phyloP scores from a whole-genome alignment of 192 early-diverging fungal genomes.

The Dimargaris cristalligena region DNA sequence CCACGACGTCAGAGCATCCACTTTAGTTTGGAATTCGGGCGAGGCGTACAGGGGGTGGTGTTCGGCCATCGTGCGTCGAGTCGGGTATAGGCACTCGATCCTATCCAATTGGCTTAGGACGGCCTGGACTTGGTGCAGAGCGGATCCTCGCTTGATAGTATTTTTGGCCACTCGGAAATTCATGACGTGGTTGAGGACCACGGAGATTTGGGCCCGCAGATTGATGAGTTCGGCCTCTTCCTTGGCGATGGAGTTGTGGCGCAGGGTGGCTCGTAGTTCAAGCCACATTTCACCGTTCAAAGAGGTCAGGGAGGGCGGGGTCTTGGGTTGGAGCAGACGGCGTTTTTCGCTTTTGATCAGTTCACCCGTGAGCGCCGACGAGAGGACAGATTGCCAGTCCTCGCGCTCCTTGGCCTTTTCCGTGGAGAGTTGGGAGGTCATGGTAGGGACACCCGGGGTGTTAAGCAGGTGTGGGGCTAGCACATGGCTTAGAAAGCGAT shows the following conservation, averaged over 20 bases:
- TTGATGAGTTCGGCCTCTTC: slow-evolving; percentile 53
- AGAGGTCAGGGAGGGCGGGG: slow-evolving; percentile 26
- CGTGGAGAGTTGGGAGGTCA: slow-evolving; percentile 12
- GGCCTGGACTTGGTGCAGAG: slow-evolving; percentile 44
- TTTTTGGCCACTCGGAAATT: slow-evolving; percentile 36
- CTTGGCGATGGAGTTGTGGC: slow-evolving; percentile 37
- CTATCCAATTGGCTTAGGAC: slow-evolving; percentile 60
- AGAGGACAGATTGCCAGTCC: slow-evolving; percentile 76
- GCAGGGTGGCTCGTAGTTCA: slow-evolving; percentile 44
- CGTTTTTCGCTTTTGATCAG: slow-evolving; percentile 71
- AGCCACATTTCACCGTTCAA: slow-evolving; percentile 53
- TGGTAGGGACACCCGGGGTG: neutral
- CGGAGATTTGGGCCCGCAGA: slow-evolving; percentile 37
- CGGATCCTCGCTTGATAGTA: slow-evolving; percentile 14
- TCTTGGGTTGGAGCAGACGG: slow-evolving; percentile 30
- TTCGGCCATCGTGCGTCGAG: slow-evolving; percentile 34
- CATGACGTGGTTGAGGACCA: slow-evolving; percentile 38
- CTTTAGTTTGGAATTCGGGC: slow-evolving; percentile 40
- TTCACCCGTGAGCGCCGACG: slow-evolving; percentile 63
- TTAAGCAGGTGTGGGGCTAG: neutral
- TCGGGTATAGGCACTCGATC: slow-evolving; percentile 63
- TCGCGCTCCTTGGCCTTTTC: slow-evolving; percentile 45
- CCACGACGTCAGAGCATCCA: slow-evolving; percentile 63
- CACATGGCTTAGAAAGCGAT: slow-evolving; percentile 3
- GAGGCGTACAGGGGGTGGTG: slow-evolving; percentile 56